Percentiles rank a stretch among this genome's conserved stretches.
These are phyloP conservation scores for Moesziomyces antarcticus DNA, from an alignment of 1,284 basidiomycete species.

Conservation along the genomic window DNA sequence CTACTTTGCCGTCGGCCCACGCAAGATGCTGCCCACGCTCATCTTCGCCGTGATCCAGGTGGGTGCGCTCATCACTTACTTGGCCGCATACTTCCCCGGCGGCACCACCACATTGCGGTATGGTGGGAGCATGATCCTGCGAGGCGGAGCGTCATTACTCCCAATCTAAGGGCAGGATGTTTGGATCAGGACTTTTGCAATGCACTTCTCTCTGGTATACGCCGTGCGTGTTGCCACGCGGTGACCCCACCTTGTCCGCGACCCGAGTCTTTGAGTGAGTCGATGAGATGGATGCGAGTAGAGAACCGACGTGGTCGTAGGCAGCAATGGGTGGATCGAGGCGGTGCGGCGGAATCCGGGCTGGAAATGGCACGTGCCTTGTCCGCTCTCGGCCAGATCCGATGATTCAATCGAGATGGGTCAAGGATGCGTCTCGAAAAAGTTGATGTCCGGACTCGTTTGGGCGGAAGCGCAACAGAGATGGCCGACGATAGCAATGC, in stretches of 20 bases:
- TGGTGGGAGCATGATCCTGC: slow-evolving; percentile 57
- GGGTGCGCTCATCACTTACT: slow-evolving; percentile 56
- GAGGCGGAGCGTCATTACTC: slow-evolving; percentile 60
- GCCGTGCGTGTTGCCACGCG: neutral
- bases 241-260: no score
- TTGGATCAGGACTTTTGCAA: neutral
- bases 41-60: slow-evolving; percentile 60
- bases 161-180: slow-evolving; percentile 40
- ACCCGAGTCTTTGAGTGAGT: no score
- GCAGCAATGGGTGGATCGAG: neutral
- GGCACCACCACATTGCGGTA: slow-evolving; percentile 64
- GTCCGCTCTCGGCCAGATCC: no score
- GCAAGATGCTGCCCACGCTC: slow-evolving; percentile 60
- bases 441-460: no score
- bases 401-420: no score
- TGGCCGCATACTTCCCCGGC: slow-evolving; percentile 66
- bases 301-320: neutral
- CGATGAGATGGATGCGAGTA: no score
- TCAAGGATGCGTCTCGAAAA: no score
- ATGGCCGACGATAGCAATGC: neutral
- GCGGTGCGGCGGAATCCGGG: no score
- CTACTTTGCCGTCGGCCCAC: slow-evolving; percentile 66
- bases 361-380: neutral
- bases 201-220: neutral
- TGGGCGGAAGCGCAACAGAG: neutral